phyloP scores from a whole-genome alignment of 2,329 filamentous ascomycete genomes.

The Colletotrichum tropicicola region DNA sequence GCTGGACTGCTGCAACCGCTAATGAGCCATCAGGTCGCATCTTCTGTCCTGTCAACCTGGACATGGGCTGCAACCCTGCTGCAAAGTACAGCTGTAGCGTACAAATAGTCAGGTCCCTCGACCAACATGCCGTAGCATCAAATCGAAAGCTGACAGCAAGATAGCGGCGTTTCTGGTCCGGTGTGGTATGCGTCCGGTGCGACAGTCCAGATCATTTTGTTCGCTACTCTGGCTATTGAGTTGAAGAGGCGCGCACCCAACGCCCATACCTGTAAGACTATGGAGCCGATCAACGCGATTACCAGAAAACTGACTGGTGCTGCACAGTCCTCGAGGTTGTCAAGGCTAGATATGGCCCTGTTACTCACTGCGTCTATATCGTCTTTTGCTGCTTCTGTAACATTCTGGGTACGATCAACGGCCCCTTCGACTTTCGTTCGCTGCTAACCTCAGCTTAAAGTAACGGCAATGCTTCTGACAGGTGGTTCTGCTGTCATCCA shows the following conservation, averaged over 20 bases:
- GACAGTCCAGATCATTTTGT: conserved; percentile 87
- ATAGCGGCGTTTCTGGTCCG: conserved; percentile 64
- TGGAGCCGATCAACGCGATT: fast-evolving
- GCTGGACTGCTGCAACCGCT: neutral
- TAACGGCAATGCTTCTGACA: conserved; percentile 88
- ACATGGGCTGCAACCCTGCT: conserved; percentile 89
- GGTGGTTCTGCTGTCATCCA: conserved; percentile 64
- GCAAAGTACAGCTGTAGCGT: conserved; percentile 83
- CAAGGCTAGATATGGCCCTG: conserved; percentile 77
- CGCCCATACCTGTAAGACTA: conserved; percentile 70
- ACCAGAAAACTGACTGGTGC: neutral
- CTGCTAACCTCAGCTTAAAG: conserved; percentile 50
- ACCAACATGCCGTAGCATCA: fast-evolving
- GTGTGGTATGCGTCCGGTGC: conserved; percentile 75
- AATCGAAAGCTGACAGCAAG: neutral
- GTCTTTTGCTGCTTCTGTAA: conserved; percentile 83
- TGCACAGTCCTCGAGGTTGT: conserved; percentile 77
- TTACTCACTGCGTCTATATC: conserved; percentile 81
- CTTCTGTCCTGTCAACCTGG: conserved; percentile 92
- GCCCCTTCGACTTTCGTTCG: too few relatives aligned
- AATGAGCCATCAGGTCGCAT: conserved; percentile 60
- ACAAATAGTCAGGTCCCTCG: conserved; percentile 62
- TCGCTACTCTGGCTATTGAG: conserved; percentile 90
- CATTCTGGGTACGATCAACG: conserved; percentile 57
- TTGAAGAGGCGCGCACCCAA: conserved; percentile 88